Percentiles rank a stretch among this genome's conserved stretches.
Evolutionary conservation across 192 early-diverging fungal species (phyloP).

Genomic region (Funneliformis geosporum): DNA sequence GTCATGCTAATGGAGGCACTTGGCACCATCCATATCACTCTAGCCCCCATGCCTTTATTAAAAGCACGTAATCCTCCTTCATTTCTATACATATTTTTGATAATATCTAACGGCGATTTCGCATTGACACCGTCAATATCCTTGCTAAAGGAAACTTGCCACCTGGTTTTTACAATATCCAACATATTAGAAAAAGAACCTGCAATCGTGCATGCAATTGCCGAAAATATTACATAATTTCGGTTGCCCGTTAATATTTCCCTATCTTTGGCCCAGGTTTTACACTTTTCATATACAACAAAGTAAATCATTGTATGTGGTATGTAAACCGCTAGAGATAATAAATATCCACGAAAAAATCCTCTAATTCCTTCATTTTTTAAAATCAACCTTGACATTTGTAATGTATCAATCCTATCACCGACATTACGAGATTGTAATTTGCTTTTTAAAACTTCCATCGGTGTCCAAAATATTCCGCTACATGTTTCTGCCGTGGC

Average conservation of each 20-base stretch:
- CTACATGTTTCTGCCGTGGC: conserved; percentile 63
- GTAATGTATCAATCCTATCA: conserved; percentile 25
- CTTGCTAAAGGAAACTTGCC: conserved; percentile 56
- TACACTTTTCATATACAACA: conserved; percentile 60
- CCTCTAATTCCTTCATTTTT: conserved; percentile 60
- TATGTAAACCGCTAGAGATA: conserved; percentile 75
- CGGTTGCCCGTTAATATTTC: conserved; percentile 39
- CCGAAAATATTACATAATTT: conserved; percentile 62
- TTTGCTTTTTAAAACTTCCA: conserved; percentile 82
- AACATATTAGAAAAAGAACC: conserved; percentile 64
- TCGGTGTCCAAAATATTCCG: conserved; percentile 79
- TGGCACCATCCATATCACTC: conserved; percentile 71
- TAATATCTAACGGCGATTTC: conserved; percentile 45
- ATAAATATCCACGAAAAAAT: conserved; percentile 72
- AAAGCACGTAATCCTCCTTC: conserved; percentile 66
- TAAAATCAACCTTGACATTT: conserved; percentile 54
- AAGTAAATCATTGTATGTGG: conserved; percentile 76
- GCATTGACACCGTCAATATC: conserved; percentile 22
- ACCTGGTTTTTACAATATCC: conserved; percentile 83
- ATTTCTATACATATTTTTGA: conserved; percentile 47
- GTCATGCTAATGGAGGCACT: conserved; percentile 73
- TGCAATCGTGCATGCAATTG: conserved; percentile 57
- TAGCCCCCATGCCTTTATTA: conserved; percentile 63
- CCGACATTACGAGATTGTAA: conserved; percentile 54
- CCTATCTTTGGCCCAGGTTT: background rate